Percentiles rank a stretch among this genome's conserved stretches.
These are phyloP conservation scores for Dothideomycetes sp. DNA, from an alignment of 2,329 filamentous ascomycete species.

Conservation along the genomic window DNA sequence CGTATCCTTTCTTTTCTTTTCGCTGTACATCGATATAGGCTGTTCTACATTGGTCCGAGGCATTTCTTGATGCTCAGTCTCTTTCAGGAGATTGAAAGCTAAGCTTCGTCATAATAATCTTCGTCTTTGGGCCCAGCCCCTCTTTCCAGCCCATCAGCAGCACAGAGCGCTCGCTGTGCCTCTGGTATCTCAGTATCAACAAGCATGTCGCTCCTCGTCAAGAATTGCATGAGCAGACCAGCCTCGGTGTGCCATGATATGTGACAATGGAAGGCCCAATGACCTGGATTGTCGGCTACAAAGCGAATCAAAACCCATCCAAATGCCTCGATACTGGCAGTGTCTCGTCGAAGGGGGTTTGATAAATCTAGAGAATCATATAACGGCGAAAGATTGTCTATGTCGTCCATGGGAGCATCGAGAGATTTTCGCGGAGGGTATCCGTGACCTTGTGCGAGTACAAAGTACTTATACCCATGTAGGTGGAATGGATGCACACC, in stretches of 20 bases:
- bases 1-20: too few species aligned
- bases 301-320: constrained; percentile 48
- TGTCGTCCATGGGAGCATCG: constrained; percentile 18
- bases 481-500: constrained; percentile 28
- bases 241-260: constrained; percentile 51
- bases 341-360: constrained; percentile 43
- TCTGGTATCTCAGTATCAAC: constrained; percentile 35
- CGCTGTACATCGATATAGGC: too few species aligned
- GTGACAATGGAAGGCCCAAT: constrained; percentile 53
- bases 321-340: constrained; percentile 45
- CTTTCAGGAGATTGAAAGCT: too few species aligned
- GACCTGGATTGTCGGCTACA: constrained; percentile 48
- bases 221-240: constrained; percentile 52
- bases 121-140: constrained; percentile 44
- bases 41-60: too few species aligned
- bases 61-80: too few species aligned
- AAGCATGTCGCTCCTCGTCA: constrained; percentile 41
- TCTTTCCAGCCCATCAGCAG: constrained; percentile 37
- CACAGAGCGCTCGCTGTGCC: constrained; percentile 40
- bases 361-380: constrained; percentile 28
- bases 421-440: constrained; percentile 22
- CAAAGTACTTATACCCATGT: constrained; percentile 30
- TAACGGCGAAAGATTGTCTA: constrained; percentile 22
- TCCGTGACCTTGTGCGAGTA: constrained; percentile 28
- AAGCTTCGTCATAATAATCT: constrained; percentile 18